Base-by-base conservation (phyloP, 768 basidiomycete genomes). In the Sporobolomyces roseus region DNA sequence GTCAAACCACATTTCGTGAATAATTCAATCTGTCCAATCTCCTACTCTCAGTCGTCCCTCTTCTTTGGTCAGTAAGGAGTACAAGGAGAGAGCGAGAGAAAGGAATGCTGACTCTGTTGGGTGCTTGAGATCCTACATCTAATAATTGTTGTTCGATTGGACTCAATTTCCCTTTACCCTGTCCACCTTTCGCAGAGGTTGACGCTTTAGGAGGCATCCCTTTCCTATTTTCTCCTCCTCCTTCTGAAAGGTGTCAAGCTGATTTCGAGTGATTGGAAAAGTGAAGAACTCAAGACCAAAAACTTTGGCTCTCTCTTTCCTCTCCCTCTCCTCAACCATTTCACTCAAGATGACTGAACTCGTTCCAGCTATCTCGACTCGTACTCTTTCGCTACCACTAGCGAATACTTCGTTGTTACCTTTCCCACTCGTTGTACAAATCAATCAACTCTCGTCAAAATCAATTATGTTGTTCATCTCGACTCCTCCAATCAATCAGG, bases 101-200 rank as follows among this genome's bases (percentile, higher is more conserved):
- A n/a, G n/a, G n/a, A n/a, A 27, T 3, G 49, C 66, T 30, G 21
- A 70, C 68, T 7, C 50, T 41, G 27, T 61, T 53, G 0, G 36
- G 50, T 3, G 65, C 65, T 1, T 19, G 30, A 23, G 61, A 45
- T 32, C 71, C 72, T 8, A 36, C 49, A 29, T 70, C 52, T 55
- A 66, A 27, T 10, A 73, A 29, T 41, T 66, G 66, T 27, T 52
- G 46, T 59, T 73, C 72, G 30, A 61, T 43, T 2, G 72, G 56
- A 3, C 58, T 21, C 36, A 73, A 64, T 59, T 66, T 69, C 9
- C 56, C 56, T 27, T 41, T 27, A 23, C 38, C 56, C 21, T 58
- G 43, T 27, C 36, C 55, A 4, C 55, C 56, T 45, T 7, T 27
- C 3, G 36, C 55, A 14, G 56, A 58, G 13, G 56, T 58, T 7